phyloP scores from a whole-genome alignment of 2,329 filamentous ascomycete species.

The Diaporthe helianthi region DNA sequence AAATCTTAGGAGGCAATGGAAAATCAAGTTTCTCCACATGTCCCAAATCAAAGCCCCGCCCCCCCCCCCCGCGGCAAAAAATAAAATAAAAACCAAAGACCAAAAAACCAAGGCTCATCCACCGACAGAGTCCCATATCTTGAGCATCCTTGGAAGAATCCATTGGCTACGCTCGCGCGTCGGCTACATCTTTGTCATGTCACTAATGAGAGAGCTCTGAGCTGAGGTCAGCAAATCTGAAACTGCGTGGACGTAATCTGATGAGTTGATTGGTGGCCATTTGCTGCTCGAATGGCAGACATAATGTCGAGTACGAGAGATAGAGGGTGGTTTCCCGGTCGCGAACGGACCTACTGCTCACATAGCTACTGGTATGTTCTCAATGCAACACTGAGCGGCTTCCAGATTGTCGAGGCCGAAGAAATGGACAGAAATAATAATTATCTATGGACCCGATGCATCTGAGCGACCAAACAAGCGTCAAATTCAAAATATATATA shows the following conservation, averaged over 20 bases:
- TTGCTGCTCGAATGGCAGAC: neutral
- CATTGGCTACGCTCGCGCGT: neutral
- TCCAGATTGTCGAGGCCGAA: neutral
- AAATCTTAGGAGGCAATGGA: neutral
- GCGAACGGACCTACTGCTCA: no score
- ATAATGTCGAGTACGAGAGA: no score
- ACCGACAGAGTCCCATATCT: neutral
- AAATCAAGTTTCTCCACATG: neutral
- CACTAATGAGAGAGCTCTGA: neutral
- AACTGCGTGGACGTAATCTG: no score
- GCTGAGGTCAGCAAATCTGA: neutral
- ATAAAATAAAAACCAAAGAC: no score
- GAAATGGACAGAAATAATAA: neutral
- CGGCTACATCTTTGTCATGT: no score
- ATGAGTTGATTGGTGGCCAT: no score
- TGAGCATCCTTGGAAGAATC: neutral
- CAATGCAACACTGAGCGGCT: neutral
- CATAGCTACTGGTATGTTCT: no score
- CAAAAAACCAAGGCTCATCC: no score
- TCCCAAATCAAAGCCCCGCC: no score
- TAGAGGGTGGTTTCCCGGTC: no score
- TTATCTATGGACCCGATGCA: neutral
- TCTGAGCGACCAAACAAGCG: neutral
- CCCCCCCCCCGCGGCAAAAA: no score
- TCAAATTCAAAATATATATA: slow-evolving; percentile 21